These are phyloP conservation scores for Thraustochytrium striatum DNA, from an alignment of 352 stramenopile species.

Conservation along the genomic window DNA sequence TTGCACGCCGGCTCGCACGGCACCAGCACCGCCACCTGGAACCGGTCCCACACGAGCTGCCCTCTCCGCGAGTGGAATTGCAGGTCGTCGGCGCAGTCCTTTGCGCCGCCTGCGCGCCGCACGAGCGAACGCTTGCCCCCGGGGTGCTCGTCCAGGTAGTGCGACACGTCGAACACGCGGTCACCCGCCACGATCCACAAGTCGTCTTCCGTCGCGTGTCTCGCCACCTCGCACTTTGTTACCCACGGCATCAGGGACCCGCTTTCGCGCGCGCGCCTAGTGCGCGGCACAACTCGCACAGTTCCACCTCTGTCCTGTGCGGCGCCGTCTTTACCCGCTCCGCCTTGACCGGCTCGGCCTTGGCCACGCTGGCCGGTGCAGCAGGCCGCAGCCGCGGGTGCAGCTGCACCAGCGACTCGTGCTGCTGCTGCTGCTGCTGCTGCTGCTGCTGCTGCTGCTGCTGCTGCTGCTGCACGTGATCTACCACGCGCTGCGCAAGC, in stretches of 20 bases:
- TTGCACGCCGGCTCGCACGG: no score
- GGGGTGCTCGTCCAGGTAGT: constrained; percentile 67
- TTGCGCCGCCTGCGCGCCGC: constrained; percentile 65
- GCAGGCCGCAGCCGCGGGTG: not conserved
- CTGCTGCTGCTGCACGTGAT: no score
- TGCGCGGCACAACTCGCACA: constrained; percentile 22
- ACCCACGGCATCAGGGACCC: constrained; percentile 51
- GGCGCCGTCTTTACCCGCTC: no score
- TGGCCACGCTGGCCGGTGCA: not conserved
- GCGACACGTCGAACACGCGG: constrained; percentile 75
- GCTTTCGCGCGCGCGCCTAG: not conserved
- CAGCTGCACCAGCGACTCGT: no score
- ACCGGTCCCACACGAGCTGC: constrained; percentile 56
- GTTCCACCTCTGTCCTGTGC: not conserved
- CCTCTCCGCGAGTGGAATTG: constrained; percentile 62
- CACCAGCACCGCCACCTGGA: constrained; percentile 30
- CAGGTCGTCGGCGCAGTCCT: constrained; percentile 64
- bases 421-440: no score
- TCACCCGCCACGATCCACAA: constrained; percentile 87
- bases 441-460: no score
- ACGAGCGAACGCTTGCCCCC: constrained; percentile 69
- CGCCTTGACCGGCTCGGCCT: no score
- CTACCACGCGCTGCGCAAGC: no score
- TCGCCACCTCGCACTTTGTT: constrained; percentile 83
- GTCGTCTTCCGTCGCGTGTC: constrained; percentile 80